These are phyloP conservation scores for Deuterostichococcus epilithicus DNA, from an alignment of 139 green algal genomes.

Conservation along the genomic window DNA sequence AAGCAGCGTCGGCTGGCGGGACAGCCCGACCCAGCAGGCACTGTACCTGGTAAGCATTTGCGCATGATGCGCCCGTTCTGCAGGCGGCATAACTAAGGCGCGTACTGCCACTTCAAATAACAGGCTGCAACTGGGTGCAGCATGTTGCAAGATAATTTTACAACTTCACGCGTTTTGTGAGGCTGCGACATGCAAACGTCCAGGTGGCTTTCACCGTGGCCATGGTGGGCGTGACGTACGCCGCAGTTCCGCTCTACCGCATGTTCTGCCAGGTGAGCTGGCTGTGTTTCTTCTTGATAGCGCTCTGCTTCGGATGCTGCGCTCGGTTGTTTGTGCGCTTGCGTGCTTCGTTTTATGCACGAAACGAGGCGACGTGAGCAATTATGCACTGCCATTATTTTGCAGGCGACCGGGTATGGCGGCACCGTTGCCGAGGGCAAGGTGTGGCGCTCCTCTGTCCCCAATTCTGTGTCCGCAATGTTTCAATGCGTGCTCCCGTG, in stretches of 20 bases:
- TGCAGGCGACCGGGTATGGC: constrained; percentile 80
- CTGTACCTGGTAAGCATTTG: constrained; percentile 21
- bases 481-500: too few relatives aligned
- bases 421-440: constrained; percentile 64
- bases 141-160: too few relatives aligned
- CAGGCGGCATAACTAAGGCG: background rate
- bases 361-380: too few relatives aligned
- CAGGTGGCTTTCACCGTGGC: constrained; percentile 73
- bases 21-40: constrained; percentile 8
- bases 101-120: constrained; percentile 1
- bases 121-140: background rate
- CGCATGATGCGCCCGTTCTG: background rate
- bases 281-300: background rate
- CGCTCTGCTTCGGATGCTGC: background rate
- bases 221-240: constrained; percentile 94
- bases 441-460: background rate
- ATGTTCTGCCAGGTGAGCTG: too few relatives aligned
- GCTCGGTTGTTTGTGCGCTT: too few relatives aligned
- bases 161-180: too few relatives aligned
- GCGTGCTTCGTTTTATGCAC: too few relatives aligned
- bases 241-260: constrained; percentile 87
- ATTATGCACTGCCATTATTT: too few relatives aligned
- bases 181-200: too few relatives aligned
- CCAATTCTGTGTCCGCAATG: too few relatives aligned
- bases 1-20: background rate